phyloP scores from a whole-genome alignment of 768 basidiomycete genomes.

The Rhodotorula paludigena region DNA sequence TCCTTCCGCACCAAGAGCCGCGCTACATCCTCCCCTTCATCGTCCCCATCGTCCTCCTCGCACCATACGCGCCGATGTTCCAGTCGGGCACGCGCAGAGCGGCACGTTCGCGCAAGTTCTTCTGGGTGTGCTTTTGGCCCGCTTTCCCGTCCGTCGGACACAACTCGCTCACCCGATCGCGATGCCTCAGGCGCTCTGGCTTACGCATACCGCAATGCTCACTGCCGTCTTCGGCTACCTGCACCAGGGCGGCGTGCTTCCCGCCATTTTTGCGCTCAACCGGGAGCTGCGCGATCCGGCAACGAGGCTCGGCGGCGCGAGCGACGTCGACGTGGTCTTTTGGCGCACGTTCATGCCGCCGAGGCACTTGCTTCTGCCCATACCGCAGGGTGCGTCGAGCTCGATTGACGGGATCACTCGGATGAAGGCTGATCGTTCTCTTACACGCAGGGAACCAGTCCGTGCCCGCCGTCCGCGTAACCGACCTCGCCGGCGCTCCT shows the following conservation, averaged over 20 bases:
- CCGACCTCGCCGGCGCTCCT: conserved; percentile 24
- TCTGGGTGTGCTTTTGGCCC: conserved; percentile 13
- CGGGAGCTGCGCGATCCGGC: not conserved
- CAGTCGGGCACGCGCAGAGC: not conserved
- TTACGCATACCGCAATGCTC: conserved; percentile 17
- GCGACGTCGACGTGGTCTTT: conserved; percentile 18
- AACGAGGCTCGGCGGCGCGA: not conserved
- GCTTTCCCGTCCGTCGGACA: not conserved
- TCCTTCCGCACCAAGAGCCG: conserved; percentile 40
- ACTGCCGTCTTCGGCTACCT: conserved; percentile 33
- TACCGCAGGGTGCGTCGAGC: not conserved
- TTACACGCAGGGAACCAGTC: not conserved
- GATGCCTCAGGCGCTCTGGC: conserved; percentile 6
- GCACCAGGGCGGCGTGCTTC: conserved; percentile 38
- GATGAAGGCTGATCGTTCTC: not conserved
- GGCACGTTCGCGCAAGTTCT: not conserved
- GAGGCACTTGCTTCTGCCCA: conserved; percentile 29
- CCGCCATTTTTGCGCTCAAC: conserved; percentile 24
- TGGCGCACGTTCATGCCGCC: conserved; percentile 41
- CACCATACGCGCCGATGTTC: not conserved
- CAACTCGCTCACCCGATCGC: not conserved
- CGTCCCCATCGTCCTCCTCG: conserved; percentile 21
- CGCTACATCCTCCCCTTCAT: conserved; percentile 42
- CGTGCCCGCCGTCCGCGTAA: not conserved
- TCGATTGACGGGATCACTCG: too few species aligned